Evolutionary conservation across 495 filamentous ascomycete species (phyloP).

Genomic region (Geopyxis carbonaria): DNA sequence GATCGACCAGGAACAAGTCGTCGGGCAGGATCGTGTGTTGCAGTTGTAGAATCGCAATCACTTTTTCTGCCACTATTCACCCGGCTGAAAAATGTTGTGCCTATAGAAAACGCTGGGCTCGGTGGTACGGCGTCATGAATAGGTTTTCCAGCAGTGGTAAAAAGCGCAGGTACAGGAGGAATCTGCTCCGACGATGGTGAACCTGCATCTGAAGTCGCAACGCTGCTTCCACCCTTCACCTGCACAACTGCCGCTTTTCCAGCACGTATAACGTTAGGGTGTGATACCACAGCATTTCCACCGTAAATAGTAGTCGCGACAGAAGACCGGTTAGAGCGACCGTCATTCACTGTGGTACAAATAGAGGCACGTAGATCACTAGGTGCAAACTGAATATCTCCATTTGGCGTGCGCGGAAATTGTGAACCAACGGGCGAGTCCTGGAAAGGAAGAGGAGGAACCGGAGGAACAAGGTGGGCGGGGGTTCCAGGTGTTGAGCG

Average conservation of each 20-base stretch:
- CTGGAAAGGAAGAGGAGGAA: slow-evolving; percentile 61
- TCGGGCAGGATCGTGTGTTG: neutral
- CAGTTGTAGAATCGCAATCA: slow-evolving; percentile 7
- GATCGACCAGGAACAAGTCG: slow-evolving; percentile 8
- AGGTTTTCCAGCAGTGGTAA: neutral
- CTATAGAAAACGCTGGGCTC: slow-evolving; percentile 43
- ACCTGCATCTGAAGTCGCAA: slow-evolving; percentile 23
- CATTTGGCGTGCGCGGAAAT: slow-evolving; percentile 87
- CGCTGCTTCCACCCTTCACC: slow-evolving; percentile 43
- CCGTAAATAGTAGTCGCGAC: slow-evolving; percentile 87
- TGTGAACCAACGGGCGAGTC: slow-evolving; percentile 40
- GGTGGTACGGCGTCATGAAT: slow-evolving; percentile 25
- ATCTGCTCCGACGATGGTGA: slow-evolving; percentile 28
- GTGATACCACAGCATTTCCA: slow-evolving; percentile 65
- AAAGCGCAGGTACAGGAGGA: slow-evolving; percentile 36
- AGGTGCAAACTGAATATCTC: slow-evolving; percentile 36
- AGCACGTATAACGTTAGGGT: slow-evolving; percentile 69
- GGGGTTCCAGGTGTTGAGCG: slow-evolving; percentile 68
- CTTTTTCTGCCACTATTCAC: slow-evolving; percentile 33
- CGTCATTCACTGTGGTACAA: slow-evolving; percentile 42
- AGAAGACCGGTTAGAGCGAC: slow-evolving; percentile 49
- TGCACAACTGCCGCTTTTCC: slow-evolving; percentile 81
- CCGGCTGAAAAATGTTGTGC: slow-evolving; percentile 47
- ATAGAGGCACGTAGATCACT: slow-evolving; percentile 54
- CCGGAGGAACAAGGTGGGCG: slow-evolving; percentile 69